Conservation (phyloP, 495 filamentous ascomycete species). For the Xylaria cubensis region DNA sequence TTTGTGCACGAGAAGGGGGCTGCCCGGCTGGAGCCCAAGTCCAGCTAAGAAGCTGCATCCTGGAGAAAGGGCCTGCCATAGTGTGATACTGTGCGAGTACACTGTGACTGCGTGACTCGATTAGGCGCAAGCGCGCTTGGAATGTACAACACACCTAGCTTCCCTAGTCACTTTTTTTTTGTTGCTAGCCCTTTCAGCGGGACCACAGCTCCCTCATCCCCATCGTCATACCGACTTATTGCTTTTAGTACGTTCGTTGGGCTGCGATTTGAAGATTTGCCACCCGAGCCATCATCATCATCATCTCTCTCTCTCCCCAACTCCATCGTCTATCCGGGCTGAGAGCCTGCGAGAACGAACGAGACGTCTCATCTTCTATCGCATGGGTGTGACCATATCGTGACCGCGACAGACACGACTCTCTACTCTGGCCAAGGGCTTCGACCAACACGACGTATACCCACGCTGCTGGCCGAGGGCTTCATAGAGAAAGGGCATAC, state of each 20-base stretch:
- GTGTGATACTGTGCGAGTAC: not conserved
- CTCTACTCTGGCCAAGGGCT: no score
- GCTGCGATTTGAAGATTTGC: not conserved
- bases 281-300: not conserved
- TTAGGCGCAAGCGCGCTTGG: not conserved
- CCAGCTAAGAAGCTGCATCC: not conserved
- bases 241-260: not conserved
- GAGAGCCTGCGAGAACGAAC: not conserved
- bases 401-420: conserved; percentile 1
- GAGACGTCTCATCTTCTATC: not conserved
- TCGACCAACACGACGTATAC: not conserved
- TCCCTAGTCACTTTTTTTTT: conserved; percentile 9
- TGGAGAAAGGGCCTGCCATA: not conserved
- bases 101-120: not conserved
- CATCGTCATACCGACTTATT: conserved; percentile 15
- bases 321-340: not conserved
- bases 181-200: not conserved
- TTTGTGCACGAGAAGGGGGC: not conserved
- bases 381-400: not conserved
- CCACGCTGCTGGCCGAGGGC: not conserved
- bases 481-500: not conserved
- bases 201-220: not conserved
- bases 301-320: not conserved
- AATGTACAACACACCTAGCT: not conserved
- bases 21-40: not conserved